phyloP scores from a whole-genome alignment of 2,329 filamentous ascomycete species.

The Emergomyces pasteurianus region DNA sequence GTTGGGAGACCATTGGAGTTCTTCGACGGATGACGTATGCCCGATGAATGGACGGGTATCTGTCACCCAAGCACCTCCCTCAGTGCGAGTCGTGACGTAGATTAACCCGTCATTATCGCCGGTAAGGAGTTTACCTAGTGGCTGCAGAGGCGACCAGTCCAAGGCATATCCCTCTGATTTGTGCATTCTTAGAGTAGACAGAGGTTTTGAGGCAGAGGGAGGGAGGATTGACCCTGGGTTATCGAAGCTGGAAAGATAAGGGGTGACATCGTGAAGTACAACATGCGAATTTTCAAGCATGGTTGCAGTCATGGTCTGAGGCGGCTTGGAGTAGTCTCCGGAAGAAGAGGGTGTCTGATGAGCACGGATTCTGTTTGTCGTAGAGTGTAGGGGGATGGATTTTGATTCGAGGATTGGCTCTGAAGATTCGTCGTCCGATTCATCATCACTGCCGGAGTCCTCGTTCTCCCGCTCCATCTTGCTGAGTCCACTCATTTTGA shows the following conservation, averaged over 20 bases:
- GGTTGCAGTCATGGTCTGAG: constrained; percentile 72
- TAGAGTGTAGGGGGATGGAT: constrained; percentile 71
- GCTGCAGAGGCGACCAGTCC: constrained; percentile 83
- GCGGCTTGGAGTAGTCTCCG: constrained; percentile 54
- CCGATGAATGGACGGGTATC: constrained; percentile 74
- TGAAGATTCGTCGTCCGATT: constrained; percentile 51
- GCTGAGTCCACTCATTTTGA: constrained; percentile 88
- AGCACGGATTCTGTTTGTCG: constrained; percentile 84
- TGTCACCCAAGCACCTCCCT: constrained; percentile 80
- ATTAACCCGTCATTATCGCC: constrained; percentile 87
- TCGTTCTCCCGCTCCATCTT: constrained; percentile 67
- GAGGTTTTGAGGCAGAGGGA: constrained; percentile 73
- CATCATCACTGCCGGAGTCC: constrained; percentile 41
- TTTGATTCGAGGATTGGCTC: constrained; percentile 93
- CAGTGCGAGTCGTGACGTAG: constrained; percentile 73
- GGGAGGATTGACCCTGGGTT: constrained; percentile 71
- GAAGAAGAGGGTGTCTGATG: constrained; percentile 62
- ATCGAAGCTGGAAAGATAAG: constrained; percentile 81
- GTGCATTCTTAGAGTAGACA: constrained; percentile 80
- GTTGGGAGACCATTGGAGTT: constrained; percentile 90
- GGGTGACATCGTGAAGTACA: constrained; percentile 87
- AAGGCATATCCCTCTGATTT: constrained; percentile 88
- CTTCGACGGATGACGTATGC: constrained; percentile 77
- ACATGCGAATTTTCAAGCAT: constrained; percentile 87
- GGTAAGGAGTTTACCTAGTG: constrained; percentile 75